Conservation (phyloP, 2,329 filamentous ascomycete species). For the Claviceps citrina region DNA sequence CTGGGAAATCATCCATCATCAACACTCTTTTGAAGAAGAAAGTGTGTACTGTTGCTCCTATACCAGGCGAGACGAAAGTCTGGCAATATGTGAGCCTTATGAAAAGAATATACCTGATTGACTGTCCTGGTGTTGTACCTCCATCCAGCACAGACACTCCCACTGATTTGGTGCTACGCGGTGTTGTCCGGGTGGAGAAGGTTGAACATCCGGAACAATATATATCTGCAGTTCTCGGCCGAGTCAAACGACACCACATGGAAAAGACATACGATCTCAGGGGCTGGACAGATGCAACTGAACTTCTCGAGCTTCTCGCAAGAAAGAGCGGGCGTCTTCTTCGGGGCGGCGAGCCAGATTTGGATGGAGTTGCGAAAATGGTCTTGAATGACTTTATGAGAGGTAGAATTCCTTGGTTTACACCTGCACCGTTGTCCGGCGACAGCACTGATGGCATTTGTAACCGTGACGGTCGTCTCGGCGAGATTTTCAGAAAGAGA, state of each 20-base stretch:
- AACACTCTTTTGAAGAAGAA: slow-evolving; percentile 92
- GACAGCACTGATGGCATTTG: slow-evolving; percentile 37
- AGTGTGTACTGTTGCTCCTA: slow-evolving; percentile 83
- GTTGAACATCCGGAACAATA: slow-evolving; percentile 95
- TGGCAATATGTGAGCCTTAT: slow-evolving; percentile 97
- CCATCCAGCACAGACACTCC: slow-evolving; percentile 72
- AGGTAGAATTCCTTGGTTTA: slow-evolving; percentile 95
- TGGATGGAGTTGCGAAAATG: slow-evolving; percentile 93
- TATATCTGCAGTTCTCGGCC: slow-evolving; percentile 64
- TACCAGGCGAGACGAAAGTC: slow-evolving; percentile 91
- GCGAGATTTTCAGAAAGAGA: slow-evolving; percentile 78
- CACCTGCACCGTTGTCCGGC: slow-evolving; percentile 52
- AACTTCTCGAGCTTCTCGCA: slow-evolving; percentile 77
- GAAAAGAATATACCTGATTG: slow-evolving; percentile 81
- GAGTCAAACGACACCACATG: slow-evolving; percentile 74
- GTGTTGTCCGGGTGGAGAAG: slow-evolving; percentile 87
- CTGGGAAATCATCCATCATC: slow-evolving; percentile 92
- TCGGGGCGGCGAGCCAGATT: slow-evolving; percentile 84
- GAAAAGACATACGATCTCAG: slow-evolving; percentile 85
- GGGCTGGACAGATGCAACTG: slow-evolving; percentile 58
- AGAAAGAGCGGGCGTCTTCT: slow-evolving; percentile 75
- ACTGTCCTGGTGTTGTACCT: slow-evolving; percentile 91
- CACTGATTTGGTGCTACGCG: slow-evolving; percentile 75
- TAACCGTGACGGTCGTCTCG: slow-evolving; percentile 61
- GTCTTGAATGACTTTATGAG: slow-evolving; percentile 91